Conservation (phyloP, 2,329 filamentous ascomycete species). For the Bipolaris cookei region DNA sequence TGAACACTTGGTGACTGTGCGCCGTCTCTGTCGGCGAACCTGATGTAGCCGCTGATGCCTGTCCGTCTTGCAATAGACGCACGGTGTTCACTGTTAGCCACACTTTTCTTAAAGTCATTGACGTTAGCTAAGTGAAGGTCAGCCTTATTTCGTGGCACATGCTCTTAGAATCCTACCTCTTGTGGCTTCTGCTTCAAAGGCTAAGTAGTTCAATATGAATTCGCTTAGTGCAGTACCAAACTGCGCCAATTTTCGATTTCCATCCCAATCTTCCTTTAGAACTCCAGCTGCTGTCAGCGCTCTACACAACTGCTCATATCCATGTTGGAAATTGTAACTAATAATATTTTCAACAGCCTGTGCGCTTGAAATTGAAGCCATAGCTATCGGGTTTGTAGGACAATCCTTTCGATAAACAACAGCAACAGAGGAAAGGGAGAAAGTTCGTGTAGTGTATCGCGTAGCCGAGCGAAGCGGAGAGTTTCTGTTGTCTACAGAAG, state of each 20-base stretch:
- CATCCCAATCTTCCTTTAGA: constrained; percentile 7
- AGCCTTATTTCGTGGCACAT: background rate
- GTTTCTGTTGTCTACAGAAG: no score
- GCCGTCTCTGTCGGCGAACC: constrained; percentile 1
- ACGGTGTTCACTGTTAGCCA: constrained; percentile 6
- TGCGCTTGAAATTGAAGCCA: background rate
- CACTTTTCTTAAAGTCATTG: constrained; percentile 5
- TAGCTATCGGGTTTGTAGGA: background rate
- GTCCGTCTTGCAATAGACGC: constrained; percentile 1
- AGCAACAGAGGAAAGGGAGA: no score
- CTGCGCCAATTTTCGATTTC: constrained; percentile 3
- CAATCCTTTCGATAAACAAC: no score
- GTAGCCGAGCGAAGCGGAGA: no score
- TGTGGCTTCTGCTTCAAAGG: background rate
- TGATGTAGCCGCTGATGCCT: constrained; percentile 1
- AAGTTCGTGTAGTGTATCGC: no score
- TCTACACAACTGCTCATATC: background rate
- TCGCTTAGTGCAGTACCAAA: constrained; percentile 1
- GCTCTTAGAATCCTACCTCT: background rate
- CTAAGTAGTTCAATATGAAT: constrained; percentile 1
- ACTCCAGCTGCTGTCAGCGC: constrained; percentile 8
- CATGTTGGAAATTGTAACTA: background rate
- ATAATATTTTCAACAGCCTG: background rate
- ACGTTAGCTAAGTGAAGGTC: background rate
- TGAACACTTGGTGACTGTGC: constrained; percentile 4